Evolutionary conservation across 345 rosid genomes (phyloP), one percentile per base, ranked within the genome.

Genomic region (Camelina laxa): DNA sequence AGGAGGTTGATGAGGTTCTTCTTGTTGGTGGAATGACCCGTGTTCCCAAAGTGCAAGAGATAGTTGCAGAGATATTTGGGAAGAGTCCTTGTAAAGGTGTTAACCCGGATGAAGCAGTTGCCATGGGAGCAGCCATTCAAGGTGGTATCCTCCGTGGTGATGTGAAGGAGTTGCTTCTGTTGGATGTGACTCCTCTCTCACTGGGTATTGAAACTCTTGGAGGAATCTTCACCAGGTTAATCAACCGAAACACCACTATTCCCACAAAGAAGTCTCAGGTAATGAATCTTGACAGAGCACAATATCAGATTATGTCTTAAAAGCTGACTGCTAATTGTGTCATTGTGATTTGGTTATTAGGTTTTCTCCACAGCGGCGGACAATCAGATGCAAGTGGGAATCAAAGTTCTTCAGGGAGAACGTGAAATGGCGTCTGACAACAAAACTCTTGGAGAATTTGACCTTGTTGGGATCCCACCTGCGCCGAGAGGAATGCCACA

Each of bases 241-340:
- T 86, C 44, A 72, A 74, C 62, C 65, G 87, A 27, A 86, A 86
- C 71, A 86, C 87, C 27, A 82, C 89, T 5, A 86, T 86, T 47
- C 89, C 89, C 15, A 86, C 89, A 7, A 84, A 82, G 86, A 84
- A 86, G 70, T 70, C 82, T 57, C 85, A 84, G 87, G 89, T 86
- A 50, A 33, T 53, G 30, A 36, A 59, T 9, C 49, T 60, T 67
- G 55, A 21, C 20, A 58, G 20, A 20, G 35, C 2, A 65, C 19
- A 35, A 71, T 20, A 38, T 6, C 31, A 50, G 16, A 39, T 38
- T 47, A 53, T 5, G 7, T 65, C 31, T 7, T 56, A 4, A 21
- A 42, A 14, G 4, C n/a, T 50, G 56, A 13, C 20, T 16, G 62
- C 65, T 76, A 31, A 70, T 60, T 60, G 5, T 38, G 42, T 36